Percentiles rank a stretch among this genome's conserved stretches.
These are phyloP conservation scores for Phytophthora cajani DNA, from an alignment of 352 stramenopile genomes.

Conservation along the genomic window DNA sequence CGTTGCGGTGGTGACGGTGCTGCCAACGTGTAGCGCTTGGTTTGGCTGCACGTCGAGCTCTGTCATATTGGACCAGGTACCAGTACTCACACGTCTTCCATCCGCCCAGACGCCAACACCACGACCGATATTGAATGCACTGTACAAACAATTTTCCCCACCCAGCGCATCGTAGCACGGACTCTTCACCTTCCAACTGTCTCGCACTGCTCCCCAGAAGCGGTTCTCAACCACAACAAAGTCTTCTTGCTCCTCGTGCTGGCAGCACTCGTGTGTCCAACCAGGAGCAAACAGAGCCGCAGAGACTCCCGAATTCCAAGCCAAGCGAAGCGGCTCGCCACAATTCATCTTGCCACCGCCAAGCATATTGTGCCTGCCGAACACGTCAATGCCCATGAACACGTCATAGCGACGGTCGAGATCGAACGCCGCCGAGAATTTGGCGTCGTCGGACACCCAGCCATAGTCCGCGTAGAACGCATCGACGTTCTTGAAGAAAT, in stretches of 20 bases:
- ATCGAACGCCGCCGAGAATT: slow-evolving; percentile 50
- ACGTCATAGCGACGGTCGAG: slow-evolving; percentile 57
- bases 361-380: slow-evolving; percentile 49
- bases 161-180: slow-evolving; percentile 46
- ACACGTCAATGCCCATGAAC: slow-evolving; percentile 68
- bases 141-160: slow-evolving; percentile 46
- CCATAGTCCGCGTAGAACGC: slow-evolving; percentile 63
- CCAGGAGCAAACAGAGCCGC: slow-evolving; percentile 45
- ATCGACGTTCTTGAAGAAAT: slow-evolving; percentile 58
- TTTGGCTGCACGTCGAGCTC: slow-evolving; percentile 45
- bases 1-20: slow-evolving; percentile 28
- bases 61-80: slow-evolving; percentile 41
- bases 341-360: slow-evolving; percentile 45
- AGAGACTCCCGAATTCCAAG: slow-evolving; percentile 51
- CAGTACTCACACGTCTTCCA: slow-evolving; percentile 17
- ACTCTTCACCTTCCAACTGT: slow-evolving; percentile 43
- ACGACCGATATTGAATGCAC: slow-evolving; percentile 44
- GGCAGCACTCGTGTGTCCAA: slow-evolving; percentile 50
- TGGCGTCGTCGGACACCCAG: slow-evolving; percentile 51
- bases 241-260: slow-evolving; percentile 36
- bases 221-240: slow-evolving; percentile 39
- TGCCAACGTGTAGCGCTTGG: slow-evolving; percentile 36
- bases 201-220: slow-evolving; percentile 40
- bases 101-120: slow-evolving; percentile 37
- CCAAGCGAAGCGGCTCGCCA: slow-evolving; percentile 34